phyloP scores from a whole-genome alignment of 805 yeast genomes.

The Limtongozyma cylindracea region DNA sequence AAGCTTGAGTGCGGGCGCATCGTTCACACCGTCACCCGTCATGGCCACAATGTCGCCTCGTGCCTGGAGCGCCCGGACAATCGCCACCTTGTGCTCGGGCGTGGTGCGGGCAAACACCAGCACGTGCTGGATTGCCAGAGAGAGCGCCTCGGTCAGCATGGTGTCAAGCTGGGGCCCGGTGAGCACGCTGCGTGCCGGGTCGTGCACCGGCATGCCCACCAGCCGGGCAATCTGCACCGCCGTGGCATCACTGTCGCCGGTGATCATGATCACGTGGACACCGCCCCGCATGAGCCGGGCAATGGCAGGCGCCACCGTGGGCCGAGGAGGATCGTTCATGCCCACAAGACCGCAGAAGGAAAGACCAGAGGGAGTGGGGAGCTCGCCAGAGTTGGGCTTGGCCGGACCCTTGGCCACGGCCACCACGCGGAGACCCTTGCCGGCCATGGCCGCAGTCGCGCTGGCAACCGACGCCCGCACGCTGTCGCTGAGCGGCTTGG shows the following conservation, averaged over 20 bases:
- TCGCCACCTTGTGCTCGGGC: conserved; percentile 79
- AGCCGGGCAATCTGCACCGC: conserved; percentile 69
- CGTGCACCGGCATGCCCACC: conserved; percentile 66
- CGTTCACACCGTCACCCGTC: conserved; percentile 99
- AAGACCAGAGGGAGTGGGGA: conserved; percentile 22
- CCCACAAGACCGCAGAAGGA: conserved; percentile 74
- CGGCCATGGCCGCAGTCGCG: conserved; percentile 42
- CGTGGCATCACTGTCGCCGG: conserved; percentile 82
- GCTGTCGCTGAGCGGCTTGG: conserved; percentile 28
- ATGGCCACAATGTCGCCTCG: conserved; percentile 92
- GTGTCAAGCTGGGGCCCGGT: conserved; percentile 66
- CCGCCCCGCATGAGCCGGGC: conserved; percentile 69
- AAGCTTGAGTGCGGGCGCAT: conserved; percentile 91
- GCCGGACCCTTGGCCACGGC: conserved; percentile 40
- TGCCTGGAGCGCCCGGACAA: conserved; percentile 71
- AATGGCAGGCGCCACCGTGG: conserved; percentile 55
- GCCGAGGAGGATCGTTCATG: conserved; percentile 96
- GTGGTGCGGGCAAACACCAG: conserved; percentile 88
- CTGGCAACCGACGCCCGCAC: conserved; percentile 18
- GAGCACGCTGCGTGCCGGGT: conserved; percentile 53
- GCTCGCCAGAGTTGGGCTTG: conserved; percentile 8
- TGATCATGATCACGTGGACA: conserved; percentile 94
- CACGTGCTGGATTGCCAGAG: conserved; percentile 57
- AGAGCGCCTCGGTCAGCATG: conserved; percentile 45
- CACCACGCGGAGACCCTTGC: conserved; percentile 66